Base-by-base conservation (phyloP, 2,329 filamentous ascomycete genomes). In the Colletotrichum orbiculare region DNA sequence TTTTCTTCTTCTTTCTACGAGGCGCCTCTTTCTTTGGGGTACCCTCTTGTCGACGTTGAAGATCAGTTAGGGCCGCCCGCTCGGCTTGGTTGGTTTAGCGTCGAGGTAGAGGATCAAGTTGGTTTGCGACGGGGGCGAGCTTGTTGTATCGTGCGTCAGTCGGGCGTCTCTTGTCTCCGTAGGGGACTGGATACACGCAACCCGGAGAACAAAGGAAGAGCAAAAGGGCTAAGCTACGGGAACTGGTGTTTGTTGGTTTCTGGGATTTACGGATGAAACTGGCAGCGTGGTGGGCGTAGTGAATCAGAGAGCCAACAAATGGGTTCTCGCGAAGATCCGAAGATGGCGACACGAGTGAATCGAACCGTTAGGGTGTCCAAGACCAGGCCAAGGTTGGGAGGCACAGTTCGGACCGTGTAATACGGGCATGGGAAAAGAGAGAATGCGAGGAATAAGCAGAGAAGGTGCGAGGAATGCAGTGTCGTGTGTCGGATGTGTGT, bases 81-180 rank as follows among this genome's bases (percentile, higher is more conserved):
- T 46, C 33, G 46, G 47, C 62, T 60, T 57, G 47, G 43, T 34
- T 38, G 48, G 9, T 39, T 38, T 65, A 62, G 62, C 50, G 57
- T 54, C n/a, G 46, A 17, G 62, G 25, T 62, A 33, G 46, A 43
- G 58, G 38, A n/a, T 37, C 53, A 48, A 33, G 9, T 38, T 48
- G 15, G 50, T 60, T 52, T 56, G 52, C 46, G 62, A 56, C 62
- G 62, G 58, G 57, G 62, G 58, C 58, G 48, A 62, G 58, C 62
- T 56, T 65, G 37, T 37, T 65, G 52, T 56, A 56, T 65, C 47
- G 58, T 65, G 62, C 52, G 58, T 62, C 52, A 65, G 46, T 48
- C 52, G 56, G 58, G 62, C 58, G 58, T 53, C 52, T 53, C 46
- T 56, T 47, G 62, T 65, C 47, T 65, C 62, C 62, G 35, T 52